phyloP scores from a whole-genome alignment of 2,329 filamentous ascomycete species.

The Ascochyta rabiei region DNA sequence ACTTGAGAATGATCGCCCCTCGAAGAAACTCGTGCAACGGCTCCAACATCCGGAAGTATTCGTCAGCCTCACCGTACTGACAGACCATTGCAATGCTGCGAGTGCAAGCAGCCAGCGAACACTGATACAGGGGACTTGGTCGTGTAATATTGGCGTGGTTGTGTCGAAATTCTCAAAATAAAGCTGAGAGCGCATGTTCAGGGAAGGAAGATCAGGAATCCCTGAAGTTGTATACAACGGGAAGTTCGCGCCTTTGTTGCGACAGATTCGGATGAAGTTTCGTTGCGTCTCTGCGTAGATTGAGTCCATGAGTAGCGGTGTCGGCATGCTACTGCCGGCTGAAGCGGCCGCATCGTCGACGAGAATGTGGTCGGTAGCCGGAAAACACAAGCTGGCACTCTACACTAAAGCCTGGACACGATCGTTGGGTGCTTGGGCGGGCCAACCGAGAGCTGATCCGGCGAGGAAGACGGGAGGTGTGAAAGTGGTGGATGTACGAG shows the following conservation, averaged over 20 bases:
- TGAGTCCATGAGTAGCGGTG: neutral
- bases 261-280: slow-evolving; percentile 7
- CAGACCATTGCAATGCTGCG: slow-evolving; percentile 36
- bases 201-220: slow-evolving; percentile 5
- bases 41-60: slow-evolving; percentile 5
- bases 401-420: slow-evolving; percentile 4
- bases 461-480: neutral
- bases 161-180: slow-evolving; percentile 36
- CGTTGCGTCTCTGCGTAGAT: slow-evolving; percentile 3
- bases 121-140: slow-evolving; percentile 15
- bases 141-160: slow-evolving; percentile 36
- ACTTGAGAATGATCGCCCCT: slow-evolving; percentile 2
- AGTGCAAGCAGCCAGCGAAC: slow-evolving; percentile 29
- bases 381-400: slow-evolving; percentile 4
- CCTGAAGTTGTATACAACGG: neutral
- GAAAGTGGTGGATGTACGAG: neutral
- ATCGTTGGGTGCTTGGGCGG: slow-evolving; percentile 2
- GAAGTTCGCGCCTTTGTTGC: neutral
- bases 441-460: neutral
- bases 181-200: slow-evolving; percentile 30
- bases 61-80: slow-evolving; percentile 24
- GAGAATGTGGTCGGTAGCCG: slow-evolving; percentile 2
- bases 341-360: neutral
- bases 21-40: slow-evolving; percentile 16
- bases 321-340: neutral